A percentile compares a stretch with the other conserved stretches of the same genome.
Evolutionary conservation across 768 basidiomycete species (phyloP).

Genomic region (Astraeus odoratus): DNA sequence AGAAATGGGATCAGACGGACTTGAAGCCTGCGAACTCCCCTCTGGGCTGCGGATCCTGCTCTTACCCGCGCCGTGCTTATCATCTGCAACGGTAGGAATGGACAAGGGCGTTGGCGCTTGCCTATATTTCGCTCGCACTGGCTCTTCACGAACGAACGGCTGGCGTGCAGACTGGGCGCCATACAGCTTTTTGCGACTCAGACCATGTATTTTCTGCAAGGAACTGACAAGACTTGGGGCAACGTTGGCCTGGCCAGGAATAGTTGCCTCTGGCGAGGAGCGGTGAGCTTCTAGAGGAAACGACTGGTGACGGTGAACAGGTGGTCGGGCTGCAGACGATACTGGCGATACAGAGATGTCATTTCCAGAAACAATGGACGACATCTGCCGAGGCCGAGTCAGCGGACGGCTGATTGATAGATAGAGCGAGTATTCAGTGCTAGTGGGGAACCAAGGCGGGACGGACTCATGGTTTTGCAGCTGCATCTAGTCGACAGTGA

Average conservation of each 20-base stretch:
- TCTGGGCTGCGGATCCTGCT: slow-evolving; percentile 19
- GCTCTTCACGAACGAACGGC: slow-evolving; percentile 51
- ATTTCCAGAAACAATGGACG: slow-evolving; percentile 9
- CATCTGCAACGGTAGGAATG: slow-evolving; percentile 22
- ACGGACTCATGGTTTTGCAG: slow-evolving; percentile 18
- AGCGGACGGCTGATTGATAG: slow-evolving; percentile 34
- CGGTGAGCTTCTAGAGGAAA: slow-evolving; percentile 24
- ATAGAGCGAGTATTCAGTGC: slow-evolving; percentile 33
- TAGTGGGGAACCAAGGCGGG: slow-evolving; percentile 36
- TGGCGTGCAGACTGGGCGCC: slow-evolving; percentile 41
- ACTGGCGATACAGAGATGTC: slow-evolving; percentile 11
- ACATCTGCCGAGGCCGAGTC: slow-evolving; percentile 3
- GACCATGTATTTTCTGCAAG: slow-evolving; percentile 59
- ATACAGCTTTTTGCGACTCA: slow-evolving; percentile 66
- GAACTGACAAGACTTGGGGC: slow-evolving; percentile 52
- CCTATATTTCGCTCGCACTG: slow-evolving; percentile 30
- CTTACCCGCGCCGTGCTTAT: slow-evolving; percentile 13
- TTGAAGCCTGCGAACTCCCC: slow-evolving; percentile 8
- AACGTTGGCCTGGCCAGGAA: slow-evolving; percentile 16
- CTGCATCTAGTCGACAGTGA: slow-evolving; percentile 15
- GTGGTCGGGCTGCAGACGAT: slow-evolving; percentile 10
- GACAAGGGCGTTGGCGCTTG: slow-evolving; percentile 27
- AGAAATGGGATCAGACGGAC: slow-evolving; percentile 11
- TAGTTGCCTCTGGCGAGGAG: slow-evolving; percentile 10
- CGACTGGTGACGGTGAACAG: slow-evolving; percentile 23